These are phyloP conservation scores for Logfia minima DNA, from an alignment of 129 eudicot genomes.

Conservation along the genomic window DNA sequence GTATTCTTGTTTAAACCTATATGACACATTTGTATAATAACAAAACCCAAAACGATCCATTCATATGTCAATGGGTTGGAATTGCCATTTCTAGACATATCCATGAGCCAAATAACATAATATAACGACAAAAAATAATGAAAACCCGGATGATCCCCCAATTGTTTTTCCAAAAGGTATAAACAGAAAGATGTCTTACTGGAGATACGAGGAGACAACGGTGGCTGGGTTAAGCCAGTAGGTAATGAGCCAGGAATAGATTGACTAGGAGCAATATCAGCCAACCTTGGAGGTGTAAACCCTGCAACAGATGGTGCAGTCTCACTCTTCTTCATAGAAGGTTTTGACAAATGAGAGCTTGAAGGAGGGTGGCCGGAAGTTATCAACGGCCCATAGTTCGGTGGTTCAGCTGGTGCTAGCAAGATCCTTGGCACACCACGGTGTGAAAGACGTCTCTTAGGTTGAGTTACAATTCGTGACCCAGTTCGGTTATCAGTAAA, in stretches of 20 bases:
- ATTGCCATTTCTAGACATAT: not conserved
- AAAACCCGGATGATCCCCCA: not conserved
- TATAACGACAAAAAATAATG: not conserved
- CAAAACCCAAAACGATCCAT: not conserved
- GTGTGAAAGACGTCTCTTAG: constrained; percentile 35
- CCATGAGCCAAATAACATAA: not conserved
- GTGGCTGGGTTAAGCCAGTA: constrained; percentile 74
- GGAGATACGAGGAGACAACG: constrained; percentile 64
- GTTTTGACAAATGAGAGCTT: constrained; percentile 43
- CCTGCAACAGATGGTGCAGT: constrained; percentile 42
- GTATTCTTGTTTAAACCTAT: not conserved
- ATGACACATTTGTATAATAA: not conserved
- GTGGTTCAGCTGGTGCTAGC: constrained; percentile 45
- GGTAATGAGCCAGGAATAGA: constrained; percentile 56
- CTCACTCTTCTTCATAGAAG: constrained; percentile 47
- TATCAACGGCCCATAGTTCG: constrained; percentile 47
- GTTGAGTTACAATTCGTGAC: constrained; percentile 31
- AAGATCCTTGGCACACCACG: constrained; percentile 35
- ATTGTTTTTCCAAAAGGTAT: not conserved
- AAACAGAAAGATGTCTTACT: constrained; percentile 42
- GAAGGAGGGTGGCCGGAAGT: constrained; percentile 54
- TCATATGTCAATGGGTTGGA: not conserved
- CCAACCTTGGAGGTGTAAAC: constrained; percentile 48
- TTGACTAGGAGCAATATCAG: constrained; percentile 67
- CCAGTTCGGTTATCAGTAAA: constrained; percentile 34